Percentiles rank a stretch among this genome's conserved stretches.
Conservation (phyloP, 2,329 filamentous ascomycete genomes). For the Thelonectria blattea region DNA sequence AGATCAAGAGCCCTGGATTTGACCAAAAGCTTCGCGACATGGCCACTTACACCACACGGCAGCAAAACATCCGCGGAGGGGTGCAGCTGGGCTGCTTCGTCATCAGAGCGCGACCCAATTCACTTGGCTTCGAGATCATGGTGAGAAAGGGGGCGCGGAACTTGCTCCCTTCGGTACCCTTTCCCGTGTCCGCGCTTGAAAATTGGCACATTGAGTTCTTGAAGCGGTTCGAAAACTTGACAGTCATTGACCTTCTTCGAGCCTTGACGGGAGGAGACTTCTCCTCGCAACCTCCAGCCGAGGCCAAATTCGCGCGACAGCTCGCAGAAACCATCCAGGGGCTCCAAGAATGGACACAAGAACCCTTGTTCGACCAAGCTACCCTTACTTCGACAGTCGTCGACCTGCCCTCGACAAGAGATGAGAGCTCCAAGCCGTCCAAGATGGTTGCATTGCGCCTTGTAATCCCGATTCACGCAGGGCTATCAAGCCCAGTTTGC, state of each 20-base stretch:
- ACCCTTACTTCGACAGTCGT: slow-evolving; percentile 51
- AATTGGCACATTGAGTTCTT: slow-evolving; percentile 62
- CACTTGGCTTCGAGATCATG: slow-evolving; percentile 67
- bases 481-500: slow-evolving; percentile 56
- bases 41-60: slow-evolving; percentile 60
- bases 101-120: slow-evolving; percentile 57
- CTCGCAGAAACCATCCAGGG: slow-evolving; percentile 51
- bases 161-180: slow-evolving; percentile 63
- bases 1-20: slow-evolving; percentile 70
- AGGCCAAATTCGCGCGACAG: slow-evolving; percentile 52
- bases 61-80: slow-evolving; percentile 55
- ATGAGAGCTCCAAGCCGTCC: slow-evolving; percentile 27
- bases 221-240: slow-evolving; percentile 53
- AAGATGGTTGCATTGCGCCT: slow-evolving; percentile 62
- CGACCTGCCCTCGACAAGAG: slow-evolving; percentile 46
- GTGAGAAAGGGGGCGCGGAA: slow-evolving; percentile 62
- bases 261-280: slow-evolving; percentile 46
- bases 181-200: slow-evolving; percentile 60
- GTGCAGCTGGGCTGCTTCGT: slow-evolving; percentile 66
- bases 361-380: slow-evolving; percentile 54
- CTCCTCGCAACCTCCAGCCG: slow-evolving; percentile 43
- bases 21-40: slow-evolving; percentile 67
- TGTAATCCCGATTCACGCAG: slow-evolving; percentile 66
- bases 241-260: slow-evolving; percentile 42
- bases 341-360: slow-evolving; percentile 50